phyloP scores from a whole-genome alignment of 73 alveolate genomes.

The Paramecium biaurelia region DNA sequence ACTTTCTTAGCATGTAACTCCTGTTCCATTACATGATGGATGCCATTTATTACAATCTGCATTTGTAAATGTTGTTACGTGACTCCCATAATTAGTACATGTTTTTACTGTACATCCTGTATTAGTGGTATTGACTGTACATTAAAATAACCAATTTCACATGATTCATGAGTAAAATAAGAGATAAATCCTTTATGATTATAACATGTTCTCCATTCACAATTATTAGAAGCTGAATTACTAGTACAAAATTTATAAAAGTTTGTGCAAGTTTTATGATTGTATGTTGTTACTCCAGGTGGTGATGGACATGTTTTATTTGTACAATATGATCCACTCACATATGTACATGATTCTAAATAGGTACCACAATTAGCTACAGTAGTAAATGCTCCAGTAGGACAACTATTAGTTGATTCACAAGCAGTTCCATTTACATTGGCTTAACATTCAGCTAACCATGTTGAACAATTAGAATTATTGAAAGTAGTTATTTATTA shows the following conservation, averaged over 20 bases:
- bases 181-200: neutral
- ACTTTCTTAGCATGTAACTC: neutral
- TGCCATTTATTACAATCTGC: conserved; percentile 13
- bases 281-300: neutral
- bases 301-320: neutral
- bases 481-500: neutral
- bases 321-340: neutral
- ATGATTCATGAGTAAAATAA: neutral
- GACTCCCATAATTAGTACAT: neutral
- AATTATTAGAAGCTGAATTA: neutral
- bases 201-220: conserved; percentile 11
- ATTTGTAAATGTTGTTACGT: neutral
- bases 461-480: neutral
- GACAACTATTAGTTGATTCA: neutral
- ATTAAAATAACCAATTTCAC: neutral
- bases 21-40: neutral
- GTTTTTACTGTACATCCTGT: neutral
- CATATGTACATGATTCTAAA: neutral
- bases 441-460: neutral
- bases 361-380: neutral
- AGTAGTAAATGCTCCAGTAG: neutral
- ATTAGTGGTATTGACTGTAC: neutral
- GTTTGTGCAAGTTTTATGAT: neutral
- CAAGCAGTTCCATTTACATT: neutral
- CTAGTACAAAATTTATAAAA: neutral